A percentile compares a stretch with the other conserved stretches of the same genome.
Conservation (phyloP, 2,329 filamentous ascomycete genomes). For the Aspergillus aculeatinus region DNA sequence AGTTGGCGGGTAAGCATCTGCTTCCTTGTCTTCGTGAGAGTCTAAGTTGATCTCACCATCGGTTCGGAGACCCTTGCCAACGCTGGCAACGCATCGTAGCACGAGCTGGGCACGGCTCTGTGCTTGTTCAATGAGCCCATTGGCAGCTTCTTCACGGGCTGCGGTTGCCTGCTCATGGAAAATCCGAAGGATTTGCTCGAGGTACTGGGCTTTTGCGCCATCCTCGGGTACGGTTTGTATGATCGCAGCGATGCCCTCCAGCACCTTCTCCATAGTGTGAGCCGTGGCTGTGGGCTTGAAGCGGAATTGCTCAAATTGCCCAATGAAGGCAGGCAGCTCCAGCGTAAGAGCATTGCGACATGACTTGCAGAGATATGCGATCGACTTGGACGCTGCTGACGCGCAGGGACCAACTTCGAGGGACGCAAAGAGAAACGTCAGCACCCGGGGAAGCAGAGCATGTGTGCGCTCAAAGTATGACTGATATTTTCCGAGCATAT, state of each 20-base stretch:
- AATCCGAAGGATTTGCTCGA: conserved; percentile 40
- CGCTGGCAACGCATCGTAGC: conserved; percentile 42
- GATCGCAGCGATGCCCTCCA: conserved; percentile 47
- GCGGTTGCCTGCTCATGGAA: conserved; percentile 37
- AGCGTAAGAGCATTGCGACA: conserved; percentile 42
- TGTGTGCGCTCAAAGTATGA: conserved; percentile 46
- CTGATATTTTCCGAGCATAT: conserved; percentile 46
- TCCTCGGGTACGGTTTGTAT: conserved; percentile 43
- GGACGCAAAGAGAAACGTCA: conserved; percentile 48
- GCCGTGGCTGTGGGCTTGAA: conserved; percentile 37
- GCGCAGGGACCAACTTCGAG: conserved; percentile 43
- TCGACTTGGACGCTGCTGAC: conserved; percentile 44
- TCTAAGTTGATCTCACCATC: conserved; percentile 40
- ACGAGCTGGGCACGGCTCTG: conserved; percentile 35
- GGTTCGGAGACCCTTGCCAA: conserved; percentile 41
- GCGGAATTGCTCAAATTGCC: conserved; percentile 41
- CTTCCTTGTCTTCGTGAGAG: conserved; percentile 26
- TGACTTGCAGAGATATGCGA: conserved; percentile 45
- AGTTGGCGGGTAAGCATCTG: conserved; percentile 30
- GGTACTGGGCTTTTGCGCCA: conserved; percentile 39
- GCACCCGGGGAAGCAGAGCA: conserved; percentile 38
- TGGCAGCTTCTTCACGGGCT: conserved; percentile 32
- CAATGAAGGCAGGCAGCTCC: conserved; percentile 45
- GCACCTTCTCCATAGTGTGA: conserved; percentile 42
- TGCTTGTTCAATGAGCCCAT: conserved; percentile 35